Conservation (phyloP, 768 basidiomycete species). For the Tulasnella sp. region DNA sequence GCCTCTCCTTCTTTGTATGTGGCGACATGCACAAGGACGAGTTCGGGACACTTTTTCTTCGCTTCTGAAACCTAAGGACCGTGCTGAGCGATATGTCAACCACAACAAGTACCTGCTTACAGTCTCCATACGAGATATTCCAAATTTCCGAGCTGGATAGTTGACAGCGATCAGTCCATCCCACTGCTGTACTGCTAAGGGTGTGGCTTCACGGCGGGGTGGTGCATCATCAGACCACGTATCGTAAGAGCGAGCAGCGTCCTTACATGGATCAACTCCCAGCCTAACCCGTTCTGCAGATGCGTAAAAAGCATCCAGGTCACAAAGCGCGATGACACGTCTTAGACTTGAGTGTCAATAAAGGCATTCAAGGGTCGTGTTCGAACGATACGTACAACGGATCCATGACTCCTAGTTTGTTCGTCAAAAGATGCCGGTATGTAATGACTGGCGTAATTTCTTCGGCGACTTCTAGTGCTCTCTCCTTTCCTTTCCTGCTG, state of each 20-base stretch:
- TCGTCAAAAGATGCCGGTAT: constrained; percentile 62
- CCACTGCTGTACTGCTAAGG: constrained; percentile 83
- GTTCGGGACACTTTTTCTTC: constrained; percentile 69
- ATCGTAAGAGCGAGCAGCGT: constrained; percentile 19
- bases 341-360: background rate
- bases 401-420: constrained; percentile 44
- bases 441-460: constrained; percentile 60
- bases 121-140: constrained; percentile 85
- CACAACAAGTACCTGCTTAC: constrained; percentile 25
- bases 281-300: constrained; percentile 80
- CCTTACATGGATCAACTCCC: constrained; percentile 36
- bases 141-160: constrained; percentile 85
- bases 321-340: constrained; percentile 62
- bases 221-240: constrained; percentile 22
- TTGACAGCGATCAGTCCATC: constrained; percentile 85
- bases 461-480: constrained; percentile 6
- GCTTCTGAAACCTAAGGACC: constrained; percentile 46
- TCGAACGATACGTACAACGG: constrained; percentile 25
- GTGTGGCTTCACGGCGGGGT: constrained; percentile 31
- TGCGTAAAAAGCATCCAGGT: constrained; percentile 77
- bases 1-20: constrained; percentile 80
- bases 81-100: background rate
- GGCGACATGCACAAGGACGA: constrained; percentile 83
- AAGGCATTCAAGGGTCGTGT: background rate
- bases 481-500: constrained; percentile 21